phyloP scores from a whole-genome alignment of 2,329 filamentous ascomycete genomes.

The Grosmannia serpens region DNA sequence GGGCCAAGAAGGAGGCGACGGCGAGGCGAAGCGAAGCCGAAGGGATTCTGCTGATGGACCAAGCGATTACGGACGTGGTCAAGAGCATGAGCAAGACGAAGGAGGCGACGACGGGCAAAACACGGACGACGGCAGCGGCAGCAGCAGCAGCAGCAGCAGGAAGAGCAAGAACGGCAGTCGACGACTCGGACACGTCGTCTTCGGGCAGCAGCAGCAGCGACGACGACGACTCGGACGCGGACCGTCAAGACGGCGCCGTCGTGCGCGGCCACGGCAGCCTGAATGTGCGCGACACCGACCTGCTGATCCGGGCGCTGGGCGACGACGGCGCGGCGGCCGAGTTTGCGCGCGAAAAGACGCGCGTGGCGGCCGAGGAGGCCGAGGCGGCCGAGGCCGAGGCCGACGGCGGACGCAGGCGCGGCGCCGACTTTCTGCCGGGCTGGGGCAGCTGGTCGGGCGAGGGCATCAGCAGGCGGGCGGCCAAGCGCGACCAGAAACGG shows the following conservation, averaged over 20 bases:
- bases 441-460: slow-evolving; percentile 91
- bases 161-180: background rate
- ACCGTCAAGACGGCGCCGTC: background rate
- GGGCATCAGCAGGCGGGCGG: slow-evolving; percentile 61
- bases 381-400: slow-evolving; percentile 58
- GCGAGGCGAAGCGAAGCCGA: background rate
- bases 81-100: background rate
- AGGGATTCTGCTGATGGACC: background rate
- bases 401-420: slow-evolving; percentile 37
- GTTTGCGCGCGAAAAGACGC: slow-evolving; percentile 70
- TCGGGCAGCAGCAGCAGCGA: background rate
- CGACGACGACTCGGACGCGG: background rate
- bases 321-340: slow-evolving; percentile 73
- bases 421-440: slow-evolving; percentile 78
- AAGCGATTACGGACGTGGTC: background rate
- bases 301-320: slow-evolving; percentile 68
- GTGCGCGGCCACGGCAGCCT: background rate
- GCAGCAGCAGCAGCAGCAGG: too few species aligned
- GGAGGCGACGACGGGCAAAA: background rate
- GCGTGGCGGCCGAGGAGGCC: slow-evolving; percentile 66
- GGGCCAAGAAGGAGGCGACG: background rate
- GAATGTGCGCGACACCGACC: slow-evolving; percentile 21
- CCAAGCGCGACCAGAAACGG: slow-evolving; percentile 42
- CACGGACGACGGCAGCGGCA: too few species aligned
- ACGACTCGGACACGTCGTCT: background rate